Conservation (phyloP, 1,139 yeast genomes). For the Pichia sp. region DNA sequence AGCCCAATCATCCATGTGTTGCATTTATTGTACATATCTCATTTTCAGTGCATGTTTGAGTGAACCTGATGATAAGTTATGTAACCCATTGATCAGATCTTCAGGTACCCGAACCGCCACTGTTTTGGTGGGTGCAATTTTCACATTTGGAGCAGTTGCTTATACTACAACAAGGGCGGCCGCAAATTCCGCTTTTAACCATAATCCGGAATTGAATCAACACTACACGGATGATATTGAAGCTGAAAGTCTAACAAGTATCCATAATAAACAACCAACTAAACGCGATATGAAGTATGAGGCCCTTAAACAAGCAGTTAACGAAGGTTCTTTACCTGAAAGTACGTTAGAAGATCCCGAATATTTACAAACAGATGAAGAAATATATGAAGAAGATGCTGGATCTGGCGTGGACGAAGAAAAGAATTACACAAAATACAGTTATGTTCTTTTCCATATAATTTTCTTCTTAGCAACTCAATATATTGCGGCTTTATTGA, state of each 20-base stretch:
- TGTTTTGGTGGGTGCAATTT: slow-evolving; percentile 81
- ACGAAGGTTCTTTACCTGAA: slow-evolving; percentile 89
- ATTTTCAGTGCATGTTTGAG: slow-evolving; percentile 92
- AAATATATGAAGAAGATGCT: slow-evolving; percentile 27
- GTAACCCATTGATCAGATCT: slow-evolving; percentile 88
- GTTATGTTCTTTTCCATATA: slow-evolving; percentile 80
- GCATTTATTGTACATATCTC: slow-evolving; percentile 85
- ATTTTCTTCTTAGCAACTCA: slow-evolving; percentile 94
- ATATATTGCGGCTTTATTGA: slow-evolving; percentile 88
- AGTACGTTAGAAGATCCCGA: slow-evolving; percentile 71
- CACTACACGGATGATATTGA: not conserved
- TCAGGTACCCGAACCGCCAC: slow-evolving; percentile 87
- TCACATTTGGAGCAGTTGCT: slow-evolving; percentile 92
- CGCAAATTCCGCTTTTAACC: slow-evolving; percentile 58
- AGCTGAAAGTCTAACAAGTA: not conserved
- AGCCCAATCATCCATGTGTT: slow-evolving; percentile 96
- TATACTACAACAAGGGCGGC: slow-evolving; percentile 98
- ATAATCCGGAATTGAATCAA: slow-evolving; percentile 9
- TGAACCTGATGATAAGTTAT: slow-evolving; percentile 88
- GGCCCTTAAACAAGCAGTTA: slow-evolving; percentile 89
- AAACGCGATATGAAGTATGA: slow-evolving; percentile 75
- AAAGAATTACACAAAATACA: slow-evolving; percentile 63
- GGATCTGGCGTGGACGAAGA: slow-evolving; percentile 38
- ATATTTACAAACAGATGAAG: slow-evolving; percentile 38
- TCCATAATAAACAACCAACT: slow-evolving; percentile 34